Base-by-base conservation (phyloP, 106 monocot genomes). In the Amphibolis antarctica region DNA sequence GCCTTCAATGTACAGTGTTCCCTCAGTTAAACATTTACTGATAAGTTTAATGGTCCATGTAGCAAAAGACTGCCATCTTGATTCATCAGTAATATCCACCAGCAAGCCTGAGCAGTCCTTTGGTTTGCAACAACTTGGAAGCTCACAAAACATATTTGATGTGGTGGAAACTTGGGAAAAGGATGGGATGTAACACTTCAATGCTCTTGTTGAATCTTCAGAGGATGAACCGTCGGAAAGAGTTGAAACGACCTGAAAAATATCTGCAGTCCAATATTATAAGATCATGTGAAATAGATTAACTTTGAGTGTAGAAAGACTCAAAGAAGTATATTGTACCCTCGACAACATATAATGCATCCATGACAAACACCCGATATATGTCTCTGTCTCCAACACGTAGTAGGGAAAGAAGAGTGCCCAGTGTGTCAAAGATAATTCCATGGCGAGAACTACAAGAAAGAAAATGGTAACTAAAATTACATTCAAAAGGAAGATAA, bases 1-100 rank as follows among this genome's bases (percentile, higher is more conserved):
- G 36, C 96, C 96, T 53, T 85, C 82, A 42, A 98, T 84, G 71
- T 98, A 75, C 9, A 87, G 75, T 20, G 90, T 85, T 60, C 96
- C 96, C 68, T 98, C 96, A 28, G 86, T 85, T 23, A 98, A 68
- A 54, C 80, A 98, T 74, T 82, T 90, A 46, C 69, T 85, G 11
- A 98, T 63, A 65, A 98, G 76, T 69, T 76, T 98, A 66, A 98
- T 64, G 18, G 76, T 67, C 82, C 80, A 87, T 14, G 82, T 57
- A 20, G 87, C 90, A 82, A 98, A 87, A 15, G 65, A 74, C 26
- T 71, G 76, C 83, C 96, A 91, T 45, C 82, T 74, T 17, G 69
- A n/a, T 28, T 69, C 68, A 42, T 71, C 82, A 42, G 78, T 75
- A 15, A 98, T 74, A 60, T 98, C 84, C 58, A 98, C 64, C 63